Evolutionary conservation across 1,284 basidiomycete species (phyloP), one percentile per base, ranked within the genome.

Genomic region (Golubevia sp.): DNA sequence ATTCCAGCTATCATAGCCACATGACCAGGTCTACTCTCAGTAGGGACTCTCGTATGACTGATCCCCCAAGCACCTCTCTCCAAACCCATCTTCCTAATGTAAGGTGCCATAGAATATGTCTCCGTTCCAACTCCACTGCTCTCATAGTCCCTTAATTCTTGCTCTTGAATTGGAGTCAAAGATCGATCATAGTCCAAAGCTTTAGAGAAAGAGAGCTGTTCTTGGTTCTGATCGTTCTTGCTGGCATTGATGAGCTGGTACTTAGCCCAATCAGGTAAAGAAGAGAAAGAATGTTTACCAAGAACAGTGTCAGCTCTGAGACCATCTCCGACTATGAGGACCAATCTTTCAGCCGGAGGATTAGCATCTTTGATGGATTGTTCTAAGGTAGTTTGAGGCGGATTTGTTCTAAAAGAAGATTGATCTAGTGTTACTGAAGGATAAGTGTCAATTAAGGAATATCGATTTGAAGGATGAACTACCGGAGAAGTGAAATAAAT

Each of bases 1-100:
- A 94, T 93, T 6, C 92, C 92, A 44, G 91, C 93, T 71, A 95
- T 93, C 65, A 95, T 88, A 26, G 93, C 93, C 27, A 95, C 92
- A 60, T 86, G 93, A 5, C 93, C 93, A 1, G 93, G 93, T 24
- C 93, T 86, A 83, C 90, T 92, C 76, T 95, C 93, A 1, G 93
- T 95, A 13, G 93, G 93, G 1, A 95, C 92, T 53, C 90, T 87
- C 0, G 93, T 95, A 78, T 94, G 93, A 11, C 91, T 92, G 30
- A 95, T 86, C 1, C 93, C 93, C 84, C 90, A 94, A 0, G 89
- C 90, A 11, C 26, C 48, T 27, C 3, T 13, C 55, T 57, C 30
- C 30, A 34, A 34, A 34, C 5, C 30, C 30, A 34, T 34, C 11
- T 11, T 34, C 11, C 30, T 34, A 34, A 34, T 34, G 11, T 34